Conservation (phyloP, 345 rosid genomes). For the Corymbia maculata region DNA sequence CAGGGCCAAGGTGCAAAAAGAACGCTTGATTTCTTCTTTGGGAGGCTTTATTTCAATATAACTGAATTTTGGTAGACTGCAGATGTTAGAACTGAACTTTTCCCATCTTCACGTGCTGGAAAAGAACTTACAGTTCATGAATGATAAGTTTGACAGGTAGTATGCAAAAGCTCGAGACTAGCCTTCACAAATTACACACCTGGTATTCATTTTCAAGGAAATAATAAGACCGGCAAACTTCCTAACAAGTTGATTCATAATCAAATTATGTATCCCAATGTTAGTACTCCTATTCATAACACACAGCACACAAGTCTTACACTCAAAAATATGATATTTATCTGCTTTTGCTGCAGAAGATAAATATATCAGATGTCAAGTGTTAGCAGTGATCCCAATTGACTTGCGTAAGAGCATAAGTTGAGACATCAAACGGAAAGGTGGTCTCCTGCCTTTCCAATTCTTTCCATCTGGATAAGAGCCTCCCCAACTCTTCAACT, state of each 20-base stretch:
- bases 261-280: background rate
- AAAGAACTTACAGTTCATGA: background rate
- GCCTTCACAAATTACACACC: background rate
- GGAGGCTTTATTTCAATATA: background rate
- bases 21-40: too few species aligned
- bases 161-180: background rate
- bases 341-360: too few species aligned
- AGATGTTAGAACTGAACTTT: background rate
- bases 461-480: background rate
- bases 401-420: too few species aligned
- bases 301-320: background rate
- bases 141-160: accelerated
- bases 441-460: background rate
- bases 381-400: too few species aligned
- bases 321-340: too few species aligned
- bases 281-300: background rate
- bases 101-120: background rate
- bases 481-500: background rate
- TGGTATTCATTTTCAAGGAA: background rate
- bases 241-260: background rate
- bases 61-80: background rate
- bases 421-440: too few species aligned
- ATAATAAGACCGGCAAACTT: background rate
- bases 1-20: background rate
- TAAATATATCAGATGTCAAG: too few species aligned